Evolutionary conservation across 2,329 filamentous ascomycete species (phyloP), one percentile per base, ranked within the genome.

Genomic region (Pyrenochaeta sp.): DNA sequence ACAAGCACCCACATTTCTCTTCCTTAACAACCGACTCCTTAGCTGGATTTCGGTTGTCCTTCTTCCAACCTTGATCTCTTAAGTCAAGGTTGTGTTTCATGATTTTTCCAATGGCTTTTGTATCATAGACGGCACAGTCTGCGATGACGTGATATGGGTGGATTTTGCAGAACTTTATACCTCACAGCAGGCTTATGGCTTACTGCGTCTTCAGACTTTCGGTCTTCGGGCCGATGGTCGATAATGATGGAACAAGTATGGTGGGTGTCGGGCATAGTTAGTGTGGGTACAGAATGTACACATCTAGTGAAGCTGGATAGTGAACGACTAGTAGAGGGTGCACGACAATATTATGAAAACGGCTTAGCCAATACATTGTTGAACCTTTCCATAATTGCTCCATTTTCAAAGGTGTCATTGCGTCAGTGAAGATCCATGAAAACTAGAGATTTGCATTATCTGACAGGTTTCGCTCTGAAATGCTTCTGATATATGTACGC

Each of bases 81-180:
- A 48, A 55, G 51, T 45, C 49, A n/a, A 40, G 44, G 51, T 30
- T 42, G 41, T 29, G 44, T 38, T 53, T 49, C 46, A 48, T 50
- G 55, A 46, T 57, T 64, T 55, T 48, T 61, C 48, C 47, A 30
- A 47, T 58, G 61, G 58, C 61, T 48, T 30, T 53, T 64, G 59
- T 68, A 67, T 55, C 55, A 66, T 69, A 68, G 64, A 69, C 57
- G 54, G 45, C 53, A 49, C 49, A 48, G 59, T 62, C 64, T 61
- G 53, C 58, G 52, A 56, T 47, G 48, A 59, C 48, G 60, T 50
- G 58, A 54, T 49, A 54, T 54, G 55, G 53, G 50, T 48, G 51
- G 59, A 43, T 43, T 52, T 61, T 50, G 48, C 53, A 53, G 48
- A 58, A 39, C 58, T 58, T 63, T 54, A 65, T 65, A 64, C 62